Percentiles rank a stretch among this genome's conserved stretches.
Conservation (phyloP, 2,329 filamentous ascomycete genomes). For the Botryotinia calthae region DNA sequence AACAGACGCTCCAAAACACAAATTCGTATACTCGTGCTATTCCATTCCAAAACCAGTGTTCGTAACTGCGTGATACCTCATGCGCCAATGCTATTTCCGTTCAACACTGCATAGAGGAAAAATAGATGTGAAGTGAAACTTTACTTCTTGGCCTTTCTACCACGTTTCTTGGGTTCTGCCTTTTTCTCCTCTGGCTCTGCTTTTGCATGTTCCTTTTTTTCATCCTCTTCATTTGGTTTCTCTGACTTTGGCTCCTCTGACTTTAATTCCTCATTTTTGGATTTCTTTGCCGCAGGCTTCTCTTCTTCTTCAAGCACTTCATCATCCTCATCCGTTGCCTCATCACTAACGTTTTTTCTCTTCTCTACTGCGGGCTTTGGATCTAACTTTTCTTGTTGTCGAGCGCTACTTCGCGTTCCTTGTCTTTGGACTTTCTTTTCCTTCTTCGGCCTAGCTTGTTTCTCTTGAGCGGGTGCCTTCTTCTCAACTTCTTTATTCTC, state of each 20-base stretch:
- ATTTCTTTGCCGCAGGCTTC: slow-evolving; percentile 13
- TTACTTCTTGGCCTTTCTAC: slow-evolving; percentile 17
- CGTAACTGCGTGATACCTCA: not conserved
- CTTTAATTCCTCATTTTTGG: not conserved
- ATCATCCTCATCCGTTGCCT: not conserved
- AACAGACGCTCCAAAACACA: not conserved
- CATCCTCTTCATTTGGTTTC: not conserved
- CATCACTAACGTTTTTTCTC: slow-evolving; percentile 5
- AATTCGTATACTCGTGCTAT: not conserved
- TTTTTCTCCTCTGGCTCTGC: not conserved
- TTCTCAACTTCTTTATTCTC: slow-evolving; percentile 14
- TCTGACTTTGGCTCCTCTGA: not conserved
- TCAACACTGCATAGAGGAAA: not conserved
- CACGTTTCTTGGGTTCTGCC: not conserved
- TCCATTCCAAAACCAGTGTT: not conserved
- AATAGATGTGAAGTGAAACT: not conserved
- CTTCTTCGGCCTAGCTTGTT: not conserved
- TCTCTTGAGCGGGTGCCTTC: slow-evolving; percentile 10
- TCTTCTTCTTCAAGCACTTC: not conserved
- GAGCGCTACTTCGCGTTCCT: slow-evolving; percentile 27
- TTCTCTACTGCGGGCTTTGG: slow-evolving; percentile 2
- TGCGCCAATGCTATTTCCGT: not conserved
- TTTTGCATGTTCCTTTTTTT: not conserved
- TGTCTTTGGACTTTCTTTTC: slow-evolving; percentile 24
- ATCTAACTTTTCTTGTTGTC: slow-evolving; percentile 22